A percentile compares a stretch with the other conserved stretches of the same genome.
phyloP scores from a whole-genome alignment of 2,329 filamentous ascomycete genomes.

The Cytospora piceae region DNA sequence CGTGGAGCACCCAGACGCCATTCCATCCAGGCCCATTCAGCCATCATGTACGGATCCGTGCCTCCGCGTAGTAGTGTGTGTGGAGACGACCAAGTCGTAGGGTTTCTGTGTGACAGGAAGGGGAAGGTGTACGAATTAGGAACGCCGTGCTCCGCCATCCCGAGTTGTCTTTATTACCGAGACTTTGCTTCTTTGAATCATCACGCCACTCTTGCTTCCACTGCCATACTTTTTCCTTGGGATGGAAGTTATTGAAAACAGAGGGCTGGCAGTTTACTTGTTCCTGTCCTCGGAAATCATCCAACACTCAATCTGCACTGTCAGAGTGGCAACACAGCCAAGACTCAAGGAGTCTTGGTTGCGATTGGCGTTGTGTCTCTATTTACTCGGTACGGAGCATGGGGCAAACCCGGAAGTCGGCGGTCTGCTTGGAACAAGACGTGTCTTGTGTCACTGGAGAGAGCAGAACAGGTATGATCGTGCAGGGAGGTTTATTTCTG shows the following conservation, averaged over 20 bases:
- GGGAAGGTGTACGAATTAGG: neutral
- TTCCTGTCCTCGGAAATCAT: too few relatives aligned
- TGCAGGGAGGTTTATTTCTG: too few relatives aligned
- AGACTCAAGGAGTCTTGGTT: too few relatives aligned
- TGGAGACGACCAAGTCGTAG: neutral
- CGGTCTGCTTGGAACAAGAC: too few relatives aligned
- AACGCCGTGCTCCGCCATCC: neutral
- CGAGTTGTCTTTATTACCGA: neutral
- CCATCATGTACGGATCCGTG: neutral
- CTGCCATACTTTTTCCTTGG: neutral
- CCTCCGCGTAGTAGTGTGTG: neutral
- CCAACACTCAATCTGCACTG: too few relatives aligned
- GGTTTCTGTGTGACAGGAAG: neutral
- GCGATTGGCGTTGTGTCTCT: too few relatives aligned
- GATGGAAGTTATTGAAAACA: neutral
- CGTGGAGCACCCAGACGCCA: neutral
- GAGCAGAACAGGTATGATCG: too few relatives aligned
- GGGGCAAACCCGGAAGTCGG: too few relatives aligned
- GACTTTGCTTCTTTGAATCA: neutral
- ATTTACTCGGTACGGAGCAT: too few relatives aligned
- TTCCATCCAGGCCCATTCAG: neutral
- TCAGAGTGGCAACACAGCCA: too few relatives aligned
- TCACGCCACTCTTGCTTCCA: neutral
- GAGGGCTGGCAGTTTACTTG: too few relatives aligned
- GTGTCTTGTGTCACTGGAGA: too few relatives aligned